Evolutionary conservation across 225 moss, liverwort and hornwort genomes (phyloP), one percentile per base, ranked within the genome.

Genomic region (Bryum argenteum): DNA sequence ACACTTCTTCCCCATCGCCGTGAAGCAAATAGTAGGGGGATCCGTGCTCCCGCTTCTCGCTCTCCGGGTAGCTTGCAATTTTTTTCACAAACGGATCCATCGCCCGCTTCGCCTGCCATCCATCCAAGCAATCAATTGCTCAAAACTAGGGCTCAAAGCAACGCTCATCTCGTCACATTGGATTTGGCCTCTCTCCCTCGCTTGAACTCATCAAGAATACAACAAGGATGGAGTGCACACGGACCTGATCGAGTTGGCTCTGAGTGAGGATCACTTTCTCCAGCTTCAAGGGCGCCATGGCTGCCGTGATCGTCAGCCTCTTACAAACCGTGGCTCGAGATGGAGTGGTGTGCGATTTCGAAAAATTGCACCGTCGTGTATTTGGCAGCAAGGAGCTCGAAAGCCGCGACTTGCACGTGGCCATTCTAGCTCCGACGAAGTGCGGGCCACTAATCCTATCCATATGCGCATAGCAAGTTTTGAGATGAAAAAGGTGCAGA

Each of bases 11-110:
- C 43, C 89, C 91, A 26, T 80, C 87, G 63, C 79, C 77, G 63
- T 91, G 91, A 52, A 91, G 75, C 43, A 89, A 71, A 62, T 91
- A 89, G 77, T 89, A 91, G 0, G 91, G 91, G 41, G 58, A 71
- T 4, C 88, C 87, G 5, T 71, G 37, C 17, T 76, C 74, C 55
- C 91, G 80, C 76, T 58, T 85, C 56, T 33, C 33, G 33, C 33
- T 33, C 33, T 91, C 91, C 59, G 88, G 87, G 53, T 84, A 63
- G 18, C 47, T 21, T 18, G 41, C 16, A n/a, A 88, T 67, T 2
- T 54, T 9, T 58, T 79, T 59, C 45, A 91, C 85, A 62, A 91
- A 91, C 6, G 57, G 40, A 57, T 89, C 88, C 75, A 91, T 82
- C 21, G 67, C 71, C 47, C 61, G 50, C 48, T 75, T 88, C 28